Evolutionary conservation across 306 rosid genomes (phyloP).

Genomic region (Quercus suber): DNA sequence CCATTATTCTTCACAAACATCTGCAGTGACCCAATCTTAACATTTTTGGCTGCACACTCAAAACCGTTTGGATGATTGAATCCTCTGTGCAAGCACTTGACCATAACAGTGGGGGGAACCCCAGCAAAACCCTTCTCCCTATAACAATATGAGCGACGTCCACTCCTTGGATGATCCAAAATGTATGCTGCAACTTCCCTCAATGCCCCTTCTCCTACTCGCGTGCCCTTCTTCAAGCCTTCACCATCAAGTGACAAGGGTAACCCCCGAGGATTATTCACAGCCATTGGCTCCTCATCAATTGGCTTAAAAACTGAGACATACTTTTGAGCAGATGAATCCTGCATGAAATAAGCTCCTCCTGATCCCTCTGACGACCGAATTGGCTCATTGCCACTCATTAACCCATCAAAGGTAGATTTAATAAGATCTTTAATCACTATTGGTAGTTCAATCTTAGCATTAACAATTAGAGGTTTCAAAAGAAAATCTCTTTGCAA

Average conservation of each 20-base stretch:
- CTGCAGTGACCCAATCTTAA: constrained; percentile 60
- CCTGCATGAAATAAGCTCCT: constrained; percentile 77
- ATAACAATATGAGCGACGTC: constrained; percentile 22
- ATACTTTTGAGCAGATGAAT: constrained; percentile 51
- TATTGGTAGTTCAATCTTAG: constrained; percentile 28
- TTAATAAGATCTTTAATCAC: constrained; percentile 49
- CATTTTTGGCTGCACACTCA: constrained; percentile 27
- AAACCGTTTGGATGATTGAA: constrained; percentile 49
- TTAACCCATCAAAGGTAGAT: constrained; percentile 54
- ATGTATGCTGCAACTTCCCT: constrained; percentile 72
- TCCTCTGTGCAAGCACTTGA: constrained; percentile 46
- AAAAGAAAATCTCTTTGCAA: constrained; percentile 38
- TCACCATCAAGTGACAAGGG: constrained; percentile 54
- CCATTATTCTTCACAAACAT: constrained; percentile 51
- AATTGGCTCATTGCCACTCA: constrained; percentile 53
- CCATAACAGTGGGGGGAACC: constrained; percentile 59
- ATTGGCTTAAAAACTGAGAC: constrained; percentile 71
- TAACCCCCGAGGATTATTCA: constrained; percentile 55
- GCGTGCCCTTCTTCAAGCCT: constrained; percentile 63
- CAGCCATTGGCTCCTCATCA: constrained; percentile 79
- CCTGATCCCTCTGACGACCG: constrained; percentile 76
- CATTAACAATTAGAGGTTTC: constrained; percentile 54
- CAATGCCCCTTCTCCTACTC: constrained; percentile 57
- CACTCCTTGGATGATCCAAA: constrained; percentile 61
- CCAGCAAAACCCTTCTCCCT: constrained; percentile 50